Conservation (phyloP, 805 yeast species). For the Tetrapisispora namnaoensis region DNA sequence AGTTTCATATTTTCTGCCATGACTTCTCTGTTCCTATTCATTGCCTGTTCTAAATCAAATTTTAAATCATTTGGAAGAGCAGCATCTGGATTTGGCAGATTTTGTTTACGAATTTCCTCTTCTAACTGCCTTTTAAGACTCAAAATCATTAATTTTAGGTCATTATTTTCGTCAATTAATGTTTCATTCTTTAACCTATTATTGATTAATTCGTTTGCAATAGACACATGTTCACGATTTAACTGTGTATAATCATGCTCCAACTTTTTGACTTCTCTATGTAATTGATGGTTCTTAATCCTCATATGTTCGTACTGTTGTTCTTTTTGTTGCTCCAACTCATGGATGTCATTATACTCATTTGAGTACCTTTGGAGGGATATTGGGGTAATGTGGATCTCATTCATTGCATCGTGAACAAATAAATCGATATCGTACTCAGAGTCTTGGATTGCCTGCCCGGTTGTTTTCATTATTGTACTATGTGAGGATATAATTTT, state of each 20-base stretch:
- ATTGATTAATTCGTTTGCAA: conserved; percentile 80
- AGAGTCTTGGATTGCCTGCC: conserved; percentile 13
- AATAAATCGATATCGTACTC: conserved; percentile 60
- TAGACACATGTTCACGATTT: conserved; percentile 73
- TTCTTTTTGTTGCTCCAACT: conserved; percentile 53
- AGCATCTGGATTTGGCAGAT: conserved; percentile 29
- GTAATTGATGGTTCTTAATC: conserved; percentile 58
- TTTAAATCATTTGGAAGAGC: conserved; percentile 34
- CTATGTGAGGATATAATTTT: conserved; percentile 2
- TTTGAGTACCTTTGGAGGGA: conserved; percentile 58
- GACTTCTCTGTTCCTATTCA: conserved; percentile 55
- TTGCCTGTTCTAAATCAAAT: conserved; percentile 46
- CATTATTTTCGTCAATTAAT: conserved; percentile 62
- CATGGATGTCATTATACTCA: conserved; percentile 69
- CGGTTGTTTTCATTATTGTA: not conserved
- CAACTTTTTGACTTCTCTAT: conserved; percentile 61
- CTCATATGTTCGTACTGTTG: conserved; percentile 55
- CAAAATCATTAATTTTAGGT: conserved; percentile 39
- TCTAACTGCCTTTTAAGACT: conserved; percentile 36
- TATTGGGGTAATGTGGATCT: conserved; percentile 61
- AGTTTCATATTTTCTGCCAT: conserved; percentile 50
- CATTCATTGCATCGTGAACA: conserved; percentile 63
- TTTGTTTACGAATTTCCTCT: conserved; percentile 24
- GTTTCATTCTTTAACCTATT: conserved; percentile 69
- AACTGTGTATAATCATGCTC: conserved; percentile 60